A percentile compares a stretch with the other conserved stretches of the same genome.
These are phyloP conservation scores for Onygenales sp. DNA, from an alignment of 2,329 filamentous ascomycete species.

Conservation along the genomic window DNA sequence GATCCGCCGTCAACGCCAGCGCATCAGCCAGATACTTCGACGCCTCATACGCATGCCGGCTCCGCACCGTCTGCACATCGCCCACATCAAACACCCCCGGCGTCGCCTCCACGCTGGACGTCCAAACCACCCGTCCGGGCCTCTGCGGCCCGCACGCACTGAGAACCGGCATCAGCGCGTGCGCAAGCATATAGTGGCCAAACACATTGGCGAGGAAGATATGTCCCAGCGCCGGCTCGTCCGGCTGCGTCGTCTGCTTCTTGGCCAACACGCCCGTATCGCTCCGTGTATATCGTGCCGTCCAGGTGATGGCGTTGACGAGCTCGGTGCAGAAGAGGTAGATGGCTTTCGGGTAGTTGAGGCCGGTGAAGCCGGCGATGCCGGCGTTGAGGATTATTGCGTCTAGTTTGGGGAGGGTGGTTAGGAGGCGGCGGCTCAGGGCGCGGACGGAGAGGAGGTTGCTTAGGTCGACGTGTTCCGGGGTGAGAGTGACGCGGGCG, in stretches of 20 bases:
- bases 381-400: slow-evolving; percentile 78
- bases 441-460: slow-evolving; percentile 46
- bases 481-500: slow-evolving; percentile 40
- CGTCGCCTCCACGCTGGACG: slow-evolving; percentile 68
- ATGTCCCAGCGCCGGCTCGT: slow-evolving; percentile 59
- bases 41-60: slow-evolving; percentile 64
- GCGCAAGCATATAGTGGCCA: slow-evolving; percentile 83
- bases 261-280: slow-evolving; percentile 45
- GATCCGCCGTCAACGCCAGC: slow-evolving; percentile 61
- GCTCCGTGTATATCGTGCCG: slow-evolving; percentile 59
- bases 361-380: slow-evolving; percentile 73
- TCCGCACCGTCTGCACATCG: slow-evolving; percentile 67
- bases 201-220: slow-evolving; percentile 91
- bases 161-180: slow-evolving; percentile 69
- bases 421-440: slow-evolving; percentile 41
- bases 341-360: slow-evolving; percentile 57
- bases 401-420: slow-evolving; percentile 60
- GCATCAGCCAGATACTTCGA: slow-evolving; percentile 82
- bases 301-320: slow-evolving; percentile 63
- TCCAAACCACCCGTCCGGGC: slow-evolving; percentile 70
- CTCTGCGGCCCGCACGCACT: slow-evolving; percentile 29
- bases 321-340: slow-evolving; percentile 52
- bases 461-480: slow-evolving; percentile 51
- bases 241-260: slow-evolving; percentile 37
- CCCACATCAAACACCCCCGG: slow-evolving; percentile 47